Evolutionary conservation across 1,139 yeast genomes (phyloP), one percentile per base, ranked within the genome.

Genomic region (Debaryomycetaceae sp.): DNA sequence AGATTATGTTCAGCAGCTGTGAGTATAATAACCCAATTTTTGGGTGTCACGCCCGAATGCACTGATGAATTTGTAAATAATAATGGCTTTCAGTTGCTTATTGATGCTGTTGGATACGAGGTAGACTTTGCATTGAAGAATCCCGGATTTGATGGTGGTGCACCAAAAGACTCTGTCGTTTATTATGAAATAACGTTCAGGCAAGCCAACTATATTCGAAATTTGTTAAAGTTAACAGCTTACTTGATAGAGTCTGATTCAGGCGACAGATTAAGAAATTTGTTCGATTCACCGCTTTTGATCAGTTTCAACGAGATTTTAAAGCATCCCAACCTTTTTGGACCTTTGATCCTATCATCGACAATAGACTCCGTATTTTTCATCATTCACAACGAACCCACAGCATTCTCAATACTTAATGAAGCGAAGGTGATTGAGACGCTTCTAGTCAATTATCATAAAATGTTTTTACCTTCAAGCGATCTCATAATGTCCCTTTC

Each of bases 331-430:
- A 54, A 63, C 1, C 62, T 78, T 0, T 88, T 90, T 68, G 97
- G 97, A 0, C 81, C 83, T 31, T 75, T 80, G 22, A 66, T 88
- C n/a, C 64, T 87, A 17, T 74, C 89, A 0, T 72, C 80, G 17
- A 77, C 89, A 0, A 65, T 91, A 35, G 87, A 82, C 52, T 79
- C 85, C 20, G 76, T 90, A 23, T 79, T 85, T 40, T 79, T 80
- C 33, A 87, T 90, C 51, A 81, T 91, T 40, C 95, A 91, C 59
- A 87, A 87, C 53, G 98, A 91, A 56, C 97, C 98, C 4, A 89
- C 97, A 0, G 89, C 96, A 4, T 90, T 78, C 57, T 77, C 88
- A 3, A 85, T 91, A 41, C 74, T 91, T 55, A 83, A 80, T 42
- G 98, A 91, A 60, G 87, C 95, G 0, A 79, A 81, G 1, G 81